Percentiles rank a stretch among this genome's conserved stretches.
Evolutionary conservation across 1,139 yeast genomes (phyloP).

Genomic region (Yamadazyma diospyri): DNA sequence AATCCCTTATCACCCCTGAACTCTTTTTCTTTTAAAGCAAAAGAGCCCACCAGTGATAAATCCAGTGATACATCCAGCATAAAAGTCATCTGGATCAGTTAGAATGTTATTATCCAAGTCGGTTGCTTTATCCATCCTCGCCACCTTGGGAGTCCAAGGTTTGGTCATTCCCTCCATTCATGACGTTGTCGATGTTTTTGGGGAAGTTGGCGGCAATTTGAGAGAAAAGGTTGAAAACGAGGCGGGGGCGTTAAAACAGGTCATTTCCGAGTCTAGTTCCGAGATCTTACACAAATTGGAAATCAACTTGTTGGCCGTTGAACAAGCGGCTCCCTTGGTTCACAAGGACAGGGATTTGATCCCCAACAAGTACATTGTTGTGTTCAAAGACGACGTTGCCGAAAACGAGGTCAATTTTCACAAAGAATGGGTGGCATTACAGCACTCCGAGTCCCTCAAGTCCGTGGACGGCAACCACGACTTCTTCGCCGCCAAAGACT

Average conservation of each 20-base stretch:
- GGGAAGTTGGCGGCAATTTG: slow-evolving; percentile 3
- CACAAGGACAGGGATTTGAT: slow-evolving; percentile 30
- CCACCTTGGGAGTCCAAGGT: slow-evolving; percentile 60
- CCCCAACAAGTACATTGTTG: slow-evolving; percentile 45
- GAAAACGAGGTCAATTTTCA: slow-evolving; percentile 48
- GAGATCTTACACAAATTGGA: slow-evolving; percentile 12
- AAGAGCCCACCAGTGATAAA: not conserved
- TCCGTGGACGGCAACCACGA: slow-evolving; percentile 26
- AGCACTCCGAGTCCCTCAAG: slow-evolving; percentile 35
- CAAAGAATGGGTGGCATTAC: slow-evolving; percentile 54
- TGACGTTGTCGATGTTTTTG: slow-evolving; percentile 40
- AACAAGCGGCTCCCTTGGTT: slow-evolving; percentile 16
- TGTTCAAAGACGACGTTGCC: slow-evolving; percentile 28
- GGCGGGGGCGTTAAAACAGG: slow-evolving; percentile 1
- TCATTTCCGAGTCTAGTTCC: slow-evolving; percentile 6
- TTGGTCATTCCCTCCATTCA: slow-evolving; percentile 59
- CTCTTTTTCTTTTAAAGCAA: slow-evolving; percentile 1
- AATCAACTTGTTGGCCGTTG: slow-evolving; percentile 11
- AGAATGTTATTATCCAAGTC: slow-evolving; percentile 47
- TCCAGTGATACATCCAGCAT: not conserved
- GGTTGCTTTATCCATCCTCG: slow-evolving; percentile 50
- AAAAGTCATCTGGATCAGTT: not conserved
- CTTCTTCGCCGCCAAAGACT: slow-evolving; percentile 29
- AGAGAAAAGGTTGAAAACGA: slow-evolving; percentile 2
- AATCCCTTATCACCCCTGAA: not conserved